Percentiles rank a stretch among this genome's conserved stretches.
Conservation (phyloP, 129 eudicot species). For the Arctium lappa region DNA sequence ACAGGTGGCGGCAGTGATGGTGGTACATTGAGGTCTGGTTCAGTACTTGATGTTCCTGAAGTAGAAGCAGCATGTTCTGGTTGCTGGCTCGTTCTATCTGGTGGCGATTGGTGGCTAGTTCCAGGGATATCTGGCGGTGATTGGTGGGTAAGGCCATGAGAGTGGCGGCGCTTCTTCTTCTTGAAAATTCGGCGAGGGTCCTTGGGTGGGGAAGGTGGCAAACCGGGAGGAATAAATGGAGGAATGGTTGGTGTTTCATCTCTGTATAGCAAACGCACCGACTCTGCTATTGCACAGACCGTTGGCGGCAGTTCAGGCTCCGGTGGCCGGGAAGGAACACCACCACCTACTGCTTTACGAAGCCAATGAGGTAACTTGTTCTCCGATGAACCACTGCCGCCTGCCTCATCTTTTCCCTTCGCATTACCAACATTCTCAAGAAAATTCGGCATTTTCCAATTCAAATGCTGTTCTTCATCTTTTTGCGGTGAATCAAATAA, state of each 20-base stretch:
- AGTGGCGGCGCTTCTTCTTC: conserved; percentile 37
- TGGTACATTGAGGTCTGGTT: conserved; percentile 36
- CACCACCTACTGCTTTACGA: conserved; percentile 61
- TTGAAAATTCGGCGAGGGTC: conserved; percentile 62
- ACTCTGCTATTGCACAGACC: conserved; percentile 79
- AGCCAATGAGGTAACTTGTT: conserved; percentile 93
- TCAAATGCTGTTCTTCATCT: conserved; percentile 23
- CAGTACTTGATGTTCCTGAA: conserved; percentile 35
- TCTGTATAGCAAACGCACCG: conserved; percentile 69
- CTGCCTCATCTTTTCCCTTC: conserved; percentile 41
- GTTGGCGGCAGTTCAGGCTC: conserved; percentile 65
- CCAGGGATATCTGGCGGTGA: conserved; percentile 33
- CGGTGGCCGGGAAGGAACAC: conserved; percentile 19
- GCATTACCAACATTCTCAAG: conserved; percentile 20
- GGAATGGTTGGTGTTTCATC: conserved; percentile 60
- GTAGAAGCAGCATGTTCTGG: conserved; percentile 34
- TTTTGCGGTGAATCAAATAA: conserved; percentile 22
- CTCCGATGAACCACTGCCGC: conserved; percentile 35
- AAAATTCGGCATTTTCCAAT: conserved; percentile 38
- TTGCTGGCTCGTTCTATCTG: conserved; percentile 35
- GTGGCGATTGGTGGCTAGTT: conserved; percentile 30
- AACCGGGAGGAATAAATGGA: conserved; percentile 68
- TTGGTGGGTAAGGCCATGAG: conserved; percentile 13
- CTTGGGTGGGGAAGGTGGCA: conserved; percentile 61
- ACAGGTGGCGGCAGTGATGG: not conserved